Conservation (phyloP, 441 rosid genomes). For the Gossypium gossypioides region DNA sequence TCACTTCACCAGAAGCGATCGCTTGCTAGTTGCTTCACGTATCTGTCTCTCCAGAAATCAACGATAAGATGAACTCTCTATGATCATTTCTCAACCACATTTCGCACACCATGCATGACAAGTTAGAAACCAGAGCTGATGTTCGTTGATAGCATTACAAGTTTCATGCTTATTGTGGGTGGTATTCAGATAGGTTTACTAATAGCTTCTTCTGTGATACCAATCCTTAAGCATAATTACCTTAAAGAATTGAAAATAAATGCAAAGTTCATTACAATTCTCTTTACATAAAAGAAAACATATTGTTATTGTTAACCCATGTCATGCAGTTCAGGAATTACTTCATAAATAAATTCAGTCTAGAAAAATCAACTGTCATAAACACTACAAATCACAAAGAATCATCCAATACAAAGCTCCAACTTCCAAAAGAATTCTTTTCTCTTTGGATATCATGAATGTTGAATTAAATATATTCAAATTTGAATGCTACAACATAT, state of each 20-base stretch:
- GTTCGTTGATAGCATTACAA: too few relatives aligned
- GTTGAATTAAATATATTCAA: constrained; percentile 26
- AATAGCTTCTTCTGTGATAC: background rate
- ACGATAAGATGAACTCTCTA: too few relatives aligned
- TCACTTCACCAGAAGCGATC: too few relatives aligned
- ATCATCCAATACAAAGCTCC: constrained; percentile 25
- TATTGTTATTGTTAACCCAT: background rate
- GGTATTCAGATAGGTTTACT: background rate
- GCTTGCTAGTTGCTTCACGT: too few relatives aligned
- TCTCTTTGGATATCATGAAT: constrained; percentile 22
- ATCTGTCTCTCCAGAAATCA: too few relatives aligned
- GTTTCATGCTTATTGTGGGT: too few relatives aligned
- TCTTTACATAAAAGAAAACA: constrained; percentile 8
- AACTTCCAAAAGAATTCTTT: constrained; percentile 18
- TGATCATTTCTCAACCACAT: too few relatives aligned
- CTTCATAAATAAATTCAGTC: constrained; percentile 15
- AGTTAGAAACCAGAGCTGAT: too few relatives aligned
- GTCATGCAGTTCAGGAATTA: constrained; percentile 14
- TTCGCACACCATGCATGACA: too few relatives aligned
- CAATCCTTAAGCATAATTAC: background rate
- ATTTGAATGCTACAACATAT: constrained; percentile 27
- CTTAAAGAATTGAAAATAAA: background rate
- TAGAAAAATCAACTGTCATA: constrained; percentile 22
- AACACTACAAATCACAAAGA: constrained; percentile 31
- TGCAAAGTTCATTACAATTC: constrained; percentile 14